phyloP scores from a whole-genome alignment of 108 stramenopile species.

The Fragilaria crotonensis region DNA sequence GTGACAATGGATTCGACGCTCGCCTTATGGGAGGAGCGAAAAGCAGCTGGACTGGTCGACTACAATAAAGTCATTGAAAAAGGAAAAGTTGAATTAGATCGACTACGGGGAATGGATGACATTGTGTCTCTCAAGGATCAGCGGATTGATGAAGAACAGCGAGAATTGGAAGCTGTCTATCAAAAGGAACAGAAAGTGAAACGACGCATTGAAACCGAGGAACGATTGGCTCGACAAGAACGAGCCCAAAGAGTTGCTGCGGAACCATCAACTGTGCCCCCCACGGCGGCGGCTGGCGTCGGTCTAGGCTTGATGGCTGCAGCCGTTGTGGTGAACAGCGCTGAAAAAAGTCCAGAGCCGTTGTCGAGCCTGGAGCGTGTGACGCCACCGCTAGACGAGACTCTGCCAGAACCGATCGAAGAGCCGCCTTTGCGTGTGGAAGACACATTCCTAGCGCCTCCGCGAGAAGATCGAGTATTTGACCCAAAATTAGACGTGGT shows the following conservation, averaged over 20 bases:
- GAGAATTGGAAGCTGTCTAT: conserved; percentile 5
- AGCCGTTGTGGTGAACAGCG: neutral
- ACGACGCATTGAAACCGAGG: neutral
- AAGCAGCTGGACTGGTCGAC: neutral
- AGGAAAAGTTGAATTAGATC: conserved; percentile 19
- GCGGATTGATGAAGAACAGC: conserved; percentile 18
- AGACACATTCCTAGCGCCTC: neutral
- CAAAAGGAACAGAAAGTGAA: neutral
- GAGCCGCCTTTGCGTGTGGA: neutral
- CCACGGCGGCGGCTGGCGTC: neutral
- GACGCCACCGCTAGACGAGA: neutral
- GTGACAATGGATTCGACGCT: conserved; percentile 19
- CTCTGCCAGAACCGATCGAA: neutral
- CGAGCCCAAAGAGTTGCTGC: neutral
- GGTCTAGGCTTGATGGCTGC: neutral
- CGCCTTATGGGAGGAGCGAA: conserved; percentile 13
- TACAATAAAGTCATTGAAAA: conserved; percentile 1
- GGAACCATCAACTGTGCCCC: neutral
- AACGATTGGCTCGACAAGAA: neutral
- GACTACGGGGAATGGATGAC: conserved; percentile 10
- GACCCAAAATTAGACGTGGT: neutral
- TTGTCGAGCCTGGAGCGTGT: neutral
- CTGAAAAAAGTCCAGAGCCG: neutral
- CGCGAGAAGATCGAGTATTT: neutral
- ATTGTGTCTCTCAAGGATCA: conserved; percentile 27